Evolutionary conservation across 2,329 filamentous ascomycete genomes (phyloP), one percentile per base, ranked within the genome.

Genomic region (Neofusicoccum parvum): DNA sequence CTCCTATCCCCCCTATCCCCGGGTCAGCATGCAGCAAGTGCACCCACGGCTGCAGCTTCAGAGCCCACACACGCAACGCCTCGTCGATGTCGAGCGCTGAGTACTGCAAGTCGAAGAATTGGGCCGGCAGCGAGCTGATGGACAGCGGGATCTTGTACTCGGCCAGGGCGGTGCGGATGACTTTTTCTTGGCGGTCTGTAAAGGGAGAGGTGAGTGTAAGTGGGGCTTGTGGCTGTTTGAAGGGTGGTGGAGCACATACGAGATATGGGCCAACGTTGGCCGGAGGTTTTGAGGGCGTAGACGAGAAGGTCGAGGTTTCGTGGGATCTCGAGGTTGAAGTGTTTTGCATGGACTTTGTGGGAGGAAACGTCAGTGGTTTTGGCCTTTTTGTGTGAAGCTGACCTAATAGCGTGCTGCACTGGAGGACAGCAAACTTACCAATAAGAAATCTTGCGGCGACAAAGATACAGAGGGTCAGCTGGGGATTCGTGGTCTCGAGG

Each of bases 11-110:
- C 3, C 12, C 23, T 11, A 9, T 43, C 5, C 27, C 23, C 39
- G 54, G 54, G 9, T 46, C 41, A 12, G 54, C 39, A 10, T 46
- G 54, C 27, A 59, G 39, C 14, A 59, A 39, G 27, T 59, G 54
- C 23, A 59, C 54, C 51, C 51, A 54, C 5, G 63, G 63, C 32
- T 54, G 50, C 14, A 68, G 66, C 6, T 67, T 68, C 37, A 70
- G 67, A 0, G 70, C 70, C 72, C 72, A 74, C 5, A 68, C 62
- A 5, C 69, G 67, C 45, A 74, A 58, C 11, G 69, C 65, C 34
- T 74, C 72, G 39, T 71, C 71, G 20, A 73, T 72, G 53, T 73
- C 72, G 2, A 73, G 64, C 34, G 69, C 72, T 1, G 72, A 72
- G 60, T 72, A 71, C 20, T 70, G 68, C 20, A 74, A 50, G 56